These are phyloP conservation scores for Echites panduratus DNA, from an alignment of 257 asterid species.

Conservation along the genomic window DNA sequence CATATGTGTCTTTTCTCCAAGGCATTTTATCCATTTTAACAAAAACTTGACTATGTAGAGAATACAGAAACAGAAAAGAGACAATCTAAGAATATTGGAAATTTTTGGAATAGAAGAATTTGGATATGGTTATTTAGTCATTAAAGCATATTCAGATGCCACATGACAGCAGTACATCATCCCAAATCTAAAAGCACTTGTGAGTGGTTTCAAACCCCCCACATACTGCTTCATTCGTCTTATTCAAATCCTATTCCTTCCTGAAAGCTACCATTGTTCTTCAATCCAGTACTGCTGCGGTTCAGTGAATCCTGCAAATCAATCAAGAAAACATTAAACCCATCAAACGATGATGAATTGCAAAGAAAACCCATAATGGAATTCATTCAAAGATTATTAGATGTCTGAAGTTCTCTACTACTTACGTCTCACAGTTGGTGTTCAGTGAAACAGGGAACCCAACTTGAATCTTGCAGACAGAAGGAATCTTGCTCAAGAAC, in stretches of 20 bases:
- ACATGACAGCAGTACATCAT: neutral
- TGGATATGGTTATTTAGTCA: neutral
- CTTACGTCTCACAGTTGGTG: slow-evolving; percentile 52
- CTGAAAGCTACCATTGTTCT: neutral
- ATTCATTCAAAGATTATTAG: neutral
- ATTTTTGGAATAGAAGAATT: neutral
- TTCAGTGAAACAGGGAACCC: slow-evolving; percentile 55
- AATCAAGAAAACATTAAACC: neutral
- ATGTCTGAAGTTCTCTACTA: neutral
- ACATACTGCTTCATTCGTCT: neutral
- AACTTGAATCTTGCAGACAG: slow-evolving; percentile 44
- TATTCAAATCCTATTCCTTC: slow-evolving; percentile 10
- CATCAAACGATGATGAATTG: neutral
- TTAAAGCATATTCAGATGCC: neutral
- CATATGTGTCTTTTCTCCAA: no score
- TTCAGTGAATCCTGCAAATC: slow-evolving; percentile 16
- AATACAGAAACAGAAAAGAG: neutral
- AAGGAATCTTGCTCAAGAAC: slow-evolving; percentile 48
- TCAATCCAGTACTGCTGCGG: neutral
- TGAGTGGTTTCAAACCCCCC: no score
- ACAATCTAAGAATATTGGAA: neutral
- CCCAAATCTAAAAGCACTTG: neutral
- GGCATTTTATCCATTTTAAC: no score
- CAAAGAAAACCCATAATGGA: neutral
- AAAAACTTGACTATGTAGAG: neutral